Percentiles rank a stretch among this genome's conserved stretches.
Evolutionary conservation across 345 rosid genomes (phyloP).

Genomic region (Salix dunnii): DNA sequence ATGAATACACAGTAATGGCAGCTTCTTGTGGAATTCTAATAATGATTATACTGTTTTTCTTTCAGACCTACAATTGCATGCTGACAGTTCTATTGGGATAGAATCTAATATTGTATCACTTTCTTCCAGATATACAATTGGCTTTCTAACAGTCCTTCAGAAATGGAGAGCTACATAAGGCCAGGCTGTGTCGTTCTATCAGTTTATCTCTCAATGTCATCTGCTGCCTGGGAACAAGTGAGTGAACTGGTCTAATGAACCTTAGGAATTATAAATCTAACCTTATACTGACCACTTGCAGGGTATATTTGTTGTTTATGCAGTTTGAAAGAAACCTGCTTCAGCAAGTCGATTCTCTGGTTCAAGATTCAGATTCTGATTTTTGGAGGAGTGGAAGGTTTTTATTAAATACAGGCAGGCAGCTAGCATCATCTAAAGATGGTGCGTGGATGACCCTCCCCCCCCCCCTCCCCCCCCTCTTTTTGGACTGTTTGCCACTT

Average conservation of each 20-base stretch:
- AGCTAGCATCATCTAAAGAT: slow-evolving; percentile 64
- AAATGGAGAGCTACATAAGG: slow-evolving; percentile 95
- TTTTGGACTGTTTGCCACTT: neutral
- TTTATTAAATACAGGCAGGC: slow-evolving; percentile 59
- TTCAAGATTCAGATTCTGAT: slow-evolving; percentile 51
- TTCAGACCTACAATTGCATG: neutral
- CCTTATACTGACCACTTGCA: slow-evolving; percentile 31
- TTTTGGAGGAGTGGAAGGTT: slow-evolving; percentile 78
- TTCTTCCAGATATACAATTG: slow-evolving; percentile 68
- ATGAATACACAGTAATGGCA: neutral
- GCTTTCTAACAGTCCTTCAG: slow-evolving; percentile 87
- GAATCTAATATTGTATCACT: slow-evolving; percentile 6
- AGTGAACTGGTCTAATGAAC: slow-evolving; percentile 30
- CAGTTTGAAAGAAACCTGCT: slow-evolving; percentile 70
- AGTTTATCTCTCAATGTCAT: slow-evolving; percentile 69
- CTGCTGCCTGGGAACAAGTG: slow-evolving; percentile 69
- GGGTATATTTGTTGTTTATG: slow-evolving; percentile 21
- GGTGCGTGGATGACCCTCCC: slow-evolving; percentile 43
- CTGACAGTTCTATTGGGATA: neutral
- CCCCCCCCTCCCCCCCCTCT: no score
- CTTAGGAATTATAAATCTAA: neutral
- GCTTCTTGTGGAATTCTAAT: slow-evolving; percentile 2
- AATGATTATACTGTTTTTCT: neutral
- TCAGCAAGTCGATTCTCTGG: slow-evolving; percentile 46
- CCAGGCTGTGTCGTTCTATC: slow-evolving; percentile 90